Percentiles rank a stretch among this genome's conserved stretches.
Conservation (phyloP, 2,329 filamentous ascomycete genomes). For the Aspergillus transmontanensis region DNA sequence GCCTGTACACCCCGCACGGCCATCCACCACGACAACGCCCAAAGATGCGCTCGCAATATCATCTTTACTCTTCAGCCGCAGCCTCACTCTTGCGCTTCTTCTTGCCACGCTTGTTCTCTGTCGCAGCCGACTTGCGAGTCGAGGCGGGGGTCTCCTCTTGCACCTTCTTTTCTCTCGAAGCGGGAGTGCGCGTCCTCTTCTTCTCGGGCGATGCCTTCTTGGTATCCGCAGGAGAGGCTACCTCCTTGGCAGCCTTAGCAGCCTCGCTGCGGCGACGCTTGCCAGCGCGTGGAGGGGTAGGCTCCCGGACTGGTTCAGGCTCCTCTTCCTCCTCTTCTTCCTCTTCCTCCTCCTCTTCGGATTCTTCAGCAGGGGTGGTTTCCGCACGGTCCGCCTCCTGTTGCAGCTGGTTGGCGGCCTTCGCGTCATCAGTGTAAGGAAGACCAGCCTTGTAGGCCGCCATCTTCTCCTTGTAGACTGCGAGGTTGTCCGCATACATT, state of each 20-base stretch:
- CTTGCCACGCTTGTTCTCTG: slow-evolving; percentile 39
- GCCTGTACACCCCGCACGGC: not conserved
- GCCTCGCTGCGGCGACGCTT: slow-evolving; percentile 49
- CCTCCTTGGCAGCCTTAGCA: slow-evolving; percentile 35
- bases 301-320: slow-evolving; percentile 43
- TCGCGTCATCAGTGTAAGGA: slow-evolving; percentile 47
- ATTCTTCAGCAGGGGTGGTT: slow-evolving; percentile 32
- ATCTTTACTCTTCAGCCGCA: slow-evolving; percentile 24
- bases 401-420: slow-evolving; percentile 45
- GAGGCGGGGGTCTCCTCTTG: slow-evolving; percentile 27
- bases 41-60: not conserved
- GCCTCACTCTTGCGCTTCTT: slow-evolving; percentile 54
- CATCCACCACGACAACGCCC: not conserved
- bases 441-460: slow-evolving; percentile 59
- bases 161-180: slow-evolving; percentile 25
- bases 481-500: slow-evolving; percentile 60
- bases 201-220: slow-evolving; percentile 36
- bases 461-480: slow-evolving; percentile 58
- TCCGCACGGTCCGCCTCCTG: slow-evolving; percentile 44
- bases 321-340: slow-evolving; percentile 37
- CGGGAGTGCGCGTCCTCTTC: slow-evolving; percentile 34
- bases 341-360: slow-evolving; percentile 35
- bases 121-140: slow-evolving; percentile 33
- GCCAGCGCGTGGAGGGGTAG: slow-evolving; percentile 44
- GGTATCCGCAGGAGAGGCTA: slow-evolving; percentile 23